Conservation (phyloP, 1,284 basidiomycete species). For the Ustilago sp. region DNA sequence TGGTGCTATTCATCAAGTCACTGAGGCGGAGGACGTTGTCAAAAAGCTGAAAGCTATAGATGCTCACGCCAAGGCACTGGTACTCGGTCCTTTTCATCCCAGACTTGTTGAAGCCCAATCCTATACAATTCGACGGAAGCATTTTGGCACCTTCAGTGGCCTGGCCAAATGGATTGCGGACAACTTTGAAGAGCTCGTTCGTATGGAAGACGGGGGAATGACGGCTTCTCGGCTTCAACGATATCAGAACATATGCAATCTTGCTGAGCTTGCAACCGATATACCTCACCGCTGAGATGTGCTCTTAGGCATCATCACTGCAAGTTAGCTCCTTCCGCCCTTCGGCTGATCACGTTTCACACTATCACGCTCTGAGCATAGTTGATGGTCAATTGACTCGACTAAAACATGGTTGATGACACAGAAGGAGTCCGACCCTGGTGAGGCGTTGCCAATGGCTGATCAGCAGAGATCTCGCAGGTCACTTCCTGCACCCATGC, state of each 20-base stretch:
- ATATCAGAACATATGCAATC: neutral
- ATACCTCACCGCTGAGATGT: slow-evolving; percentile 1
- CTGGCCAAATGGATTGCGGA: slow-evolving; percentile 1
- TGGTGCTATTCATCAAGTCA: neutral
- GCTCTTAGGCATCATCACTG: neutral
- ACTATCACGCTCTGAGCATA: neutral
- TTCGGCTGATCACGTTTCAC: neutral
- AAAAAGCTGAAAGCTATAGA: neutral
- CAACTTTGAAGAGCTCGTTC: neutral
- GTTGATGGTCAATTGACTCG: neutral
- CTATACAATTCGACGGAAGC: neutral
- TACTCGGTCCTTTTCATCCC: slow-evolving; percentile 13
- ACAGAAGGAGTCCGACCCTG: neutral
- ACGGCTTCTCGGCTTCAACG: neutral
- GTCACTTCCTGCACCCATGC: slow-evolving; percentile 28
- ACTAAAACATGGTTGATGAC: neutral
- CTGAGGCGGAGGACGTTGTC: neutral
- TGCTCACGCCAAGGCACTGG: neutral
- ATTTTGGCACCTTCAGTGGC: neutral
- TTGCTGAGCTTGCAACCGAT: neutral
- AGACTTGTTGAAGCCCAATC: slow-evolving; percentile 8
- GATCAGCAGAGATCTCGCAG: slow-evolving; percentile 29
- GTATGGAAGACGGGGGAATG: neutral
- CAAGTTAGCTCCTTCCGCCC: too few relatives aligned
- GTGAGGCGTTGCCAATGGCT: neutral